A percentile compares a stretch with the other conserved stretches of the same genome.
Evolutionary conservation across 2,329 filamentous ascomycete species (phyloP).

Genomic region (Scedosporium aurantiacum): DNA sequence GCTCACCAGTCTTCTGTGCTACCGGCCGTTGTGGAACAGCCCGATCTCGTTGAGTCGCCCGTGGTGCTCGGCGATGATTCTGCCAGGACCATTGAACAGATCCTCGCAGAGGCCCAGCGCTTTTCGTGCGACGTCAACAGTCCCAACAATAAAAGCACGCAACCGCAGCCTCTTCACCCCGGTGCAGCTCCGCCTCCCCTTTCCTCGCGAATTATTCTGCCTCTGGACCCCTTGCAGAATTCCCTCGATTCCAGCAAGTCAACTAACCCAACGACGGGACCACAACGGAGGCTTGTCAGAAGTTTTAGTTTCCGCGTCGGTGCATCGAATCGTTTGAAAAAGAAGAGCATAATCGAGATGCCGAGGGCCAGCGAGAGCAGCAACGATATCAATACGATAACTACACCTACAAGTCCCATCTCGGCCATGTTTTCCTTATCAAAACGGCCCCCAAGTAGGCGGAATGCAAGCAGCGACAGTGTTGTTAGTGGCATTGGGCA

Average conservation of each 20-base stretch:
- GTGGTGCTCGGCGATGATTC: not conserved
- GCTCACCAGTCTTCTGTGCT: not conserved
- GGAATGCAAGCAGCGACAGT: not conserved
- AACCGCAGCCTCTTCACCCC: not conserved
- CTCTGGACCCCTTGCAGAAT: not conserved
- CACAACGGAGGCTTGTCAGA: not conserved
- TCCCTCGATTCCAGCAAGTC: not conserved
- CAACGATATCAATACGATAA: not conserved
- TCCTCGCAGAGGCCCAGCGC: not conserved
- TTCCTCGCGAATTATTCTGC: not conserved
- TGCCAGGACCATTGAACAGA: not conserved
- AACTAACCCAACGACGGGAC: not conserved
- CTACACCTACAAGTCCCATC: not conserved
- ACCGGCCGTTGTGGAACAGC: not conserved
- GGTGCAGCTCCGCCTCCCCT: not conserved
- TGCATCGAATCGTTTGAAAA: slow-evolving; percentile 1
- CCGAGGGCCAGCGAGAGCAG: not conserved
- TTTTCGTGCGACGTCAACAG: not conserved
- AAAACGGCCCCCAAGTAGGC: not conserved
- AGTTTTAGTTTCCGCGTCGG: slow-evolving; percentile 5
- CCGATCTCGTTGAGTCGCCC: not conserved
- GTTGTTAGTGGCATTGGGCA: not conserved
- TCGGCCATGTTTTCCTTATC: not conserved
- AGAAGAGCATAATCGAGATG: slow-evolving; percentile 4
- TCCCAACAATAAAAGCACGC: not conserved